Base-by-base conservation (phyloP, 139 green algal genomes). In the Edaphochlamys debaryana region DNA sequence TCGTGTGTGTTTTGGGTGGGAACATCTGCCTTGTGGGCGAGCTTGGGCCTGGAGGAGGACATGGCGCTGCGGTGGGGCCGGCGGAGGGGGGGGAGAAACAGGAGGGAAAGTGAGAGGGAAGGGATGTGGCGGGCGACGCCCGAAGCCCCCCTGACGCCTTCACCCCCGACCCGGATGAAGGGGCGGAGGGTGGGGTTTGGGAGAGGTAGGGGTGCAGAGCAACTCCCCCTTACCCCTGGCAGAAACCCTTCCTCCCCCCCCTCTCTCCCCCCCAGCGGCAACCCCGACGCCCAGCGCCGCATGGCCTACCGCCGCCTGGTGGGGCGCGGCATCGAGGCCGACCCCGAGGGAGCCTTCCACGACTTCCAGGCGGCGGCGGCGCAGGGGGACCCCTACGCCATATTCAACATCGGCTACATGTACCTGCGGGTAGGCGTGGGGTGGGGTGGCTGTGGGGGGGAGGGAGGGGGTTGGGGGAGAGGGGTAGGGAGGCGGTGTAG, bases 351-450 rank as follows among this genome's bases (percentile, higher is more conserved):
- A 0, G 91, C 91, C 3, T 87, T 89, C 48, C 75, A 85, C 17
- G 77, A 94, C 72, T 94, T 94, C 63, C 58, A 91, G 82, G 81
- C 68, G 1, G 91, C 88, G 0, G 91, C 91, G 30, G 88, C 86
- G 52, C 75, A 83, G 75, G 91, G 91, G 4, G 91, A 95, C 67
- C 54, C 86, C 0, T 85, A 89, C 75, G 90, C 91, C 25, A 80
- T 87, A 17, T 95, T 95, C 85, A 93, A 95, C 86, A 45, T 95
- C 17, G 91, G 91, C 42, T 95, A 92, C 84, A 93, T 95, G 91
- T 66, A 93, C 88, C 85, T 94, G 71, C 74, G 58, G 71, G 84
- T 88, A 50, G n/a, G 80, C 45, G 9, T 34, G 56, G 74, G n/a
- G n/a, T n/a, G n/a, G n/a, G n/a, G n/a, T n/a, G n/a, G n/a, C n/a